These are phyloP conservation scores for Cruciata laevipes DNA, from an alignment of 257 asterid species.

Conservation along the genomic window DNA sequence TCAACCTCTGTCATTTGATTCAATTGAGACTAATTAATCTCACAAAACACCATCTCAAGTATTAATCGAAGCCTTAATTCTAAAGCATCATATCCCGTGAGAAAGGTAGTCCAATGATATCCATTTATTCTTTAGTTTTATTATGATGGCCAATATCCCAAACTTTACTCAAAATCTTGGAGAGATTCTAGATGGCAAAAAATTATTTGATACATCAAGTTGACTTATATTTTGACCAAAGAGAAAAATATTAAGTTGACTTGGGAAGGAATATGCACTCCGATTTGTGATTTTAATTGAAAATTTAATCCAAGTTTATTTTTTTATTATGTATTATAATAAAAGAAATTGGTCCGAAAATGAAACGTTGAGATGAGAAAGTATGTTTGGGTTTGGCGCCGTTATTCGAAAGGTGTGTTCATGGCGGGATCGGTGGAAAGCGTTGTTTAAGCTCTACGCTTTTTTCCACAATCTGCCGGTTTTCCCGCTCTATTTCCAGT, in stretches of 20 bases:
- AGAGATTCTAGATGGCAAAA: not conserved
- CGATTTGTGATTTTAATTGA: too few relatives aligned
- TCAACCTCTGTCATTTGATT: too few relatives aligned
- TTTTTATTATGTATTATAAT: too few relatives aligned
- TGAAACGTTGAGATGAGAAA: too few relatives aligned
- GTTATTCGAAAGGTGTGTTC: conserved; percentile 11
- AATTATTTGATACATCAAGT: not conserved
- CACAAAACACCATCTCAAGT: too few relatives aligned
- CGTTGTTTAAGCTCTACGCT: conserved; percentile 32
- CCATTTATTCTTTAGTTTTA: too few relatives aligned
- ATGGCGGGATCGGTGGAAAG: conserved; percentile 36
- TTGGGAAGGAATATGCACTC: too few relatives aligned
- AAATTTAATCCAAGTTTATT: too few relatives aligned
- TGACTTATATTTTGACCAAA: not conserved
- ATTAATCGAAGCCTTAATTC: not conserved
- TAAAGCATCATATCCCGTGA: not conserved
- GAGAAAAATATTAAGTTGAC: not conserved
- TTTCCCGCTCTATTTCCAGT: conserved; percentile 26
- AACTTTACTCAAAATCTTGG: not conserved
- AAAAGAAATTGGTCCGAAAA: too few relatives aligned
- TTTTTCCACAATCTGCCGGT: conserved; percentile 14
- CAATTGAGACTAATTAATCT: too few relatives aligned
- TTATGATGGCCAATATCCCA: not conserved
- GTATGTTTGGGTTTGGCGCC: conserved; percentile 34
- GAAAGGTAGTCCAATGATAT: too few relatives aligned